Evolutionary conservation across 768 basidiomycete genomes (phyloP), one percentile per base, ranked within the genome.

Genomic region (Podaxis sp.): DNA sequence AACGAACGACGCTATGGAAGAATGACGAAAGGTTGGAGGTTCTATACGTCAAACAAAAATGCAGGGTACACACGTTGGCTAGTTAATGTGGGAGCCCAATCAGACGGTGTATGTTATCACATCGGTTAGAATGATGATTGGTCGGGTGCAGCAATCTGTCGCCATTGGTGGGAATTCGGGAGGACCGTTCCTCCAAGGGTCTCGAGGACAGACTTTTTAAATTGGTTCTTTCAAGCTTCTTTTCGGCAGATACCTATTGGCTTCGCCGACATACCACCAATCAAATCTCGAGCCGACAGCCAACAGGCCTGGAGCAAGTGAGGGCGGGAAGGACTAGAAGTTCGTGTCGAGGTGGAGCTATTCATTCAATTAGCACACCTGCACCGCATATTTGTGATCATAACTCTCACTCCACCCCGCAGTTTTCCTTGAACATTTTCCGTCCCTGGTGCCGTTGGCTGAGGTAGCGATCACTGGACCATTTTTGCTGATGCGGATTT

Each of bases 1-100:
- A 33, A 33, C 33, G 2, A 52, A 53, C 24, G 52, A 57, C 55
- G 61, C 39, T 15, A 63, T 63, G 61, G 61, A 63, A 51, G 61
- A 63, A 48, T 63, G 51, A 39, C 59, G 55, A 22, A 22, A 26
- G 57, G 17, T 33, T 22, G 53, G 22, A 36, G 28, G 53, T n/a
- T n/a, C 30, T 56, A 24, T 22, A 13, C 22, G 4, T 24, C 24
- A 24, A 11, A 26, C 49, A 26, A 13, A 24, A 24, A 17, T 3
- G 4, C 48, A 49, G 19, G 40, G 40, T 46, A 24, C n/a, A 44
- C 13, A n/a, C 42, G n/a, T 44, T 51, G 49, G 26, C 24, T 46
- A 46, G n/a, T 51, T 24, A 51, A 19, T 24, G 22, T 11, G 9
- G 13, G 49, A 13, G 22, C 49, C 13, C 13, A 5, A 13, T 26